Evolutionary conservation across 2,329 filamentous ascomycete genomes (phyloP).

Genomic region (Orbilia blumenaviensis): DNA sequence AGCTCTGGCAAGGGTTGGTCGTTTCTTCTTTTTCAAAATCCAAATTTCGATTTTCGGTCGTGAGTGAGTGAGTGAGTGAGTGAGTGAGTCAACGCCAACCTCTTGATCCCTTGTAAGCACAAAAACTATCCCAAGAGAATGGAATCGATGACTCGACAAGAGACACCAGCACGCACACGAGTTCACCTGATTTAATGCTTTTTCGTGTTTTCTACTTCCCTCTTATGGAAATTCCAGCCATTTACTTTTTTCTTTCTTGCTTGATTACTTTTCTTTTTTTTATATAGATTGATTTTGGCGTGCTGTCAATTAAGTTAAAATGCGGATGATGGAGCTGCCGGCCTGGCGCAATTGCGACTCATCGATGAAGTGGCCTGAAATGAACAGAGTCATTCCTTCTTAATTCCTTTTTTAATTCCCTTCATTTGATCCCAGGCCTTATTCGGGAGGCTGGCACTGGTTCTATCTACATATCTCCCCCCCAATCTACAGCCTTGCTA

Average conservation of each 20-base stretch:
- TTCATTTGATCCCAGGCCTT: neutral
- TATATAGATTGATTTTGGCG: too few species aligned
- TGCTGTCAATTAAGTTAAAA: too few species aligned
- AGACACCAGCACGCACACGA: slow-evolving; percentile 20
- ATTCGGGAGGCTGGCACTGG: neutral
- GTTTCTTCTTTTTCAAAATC: neutral
- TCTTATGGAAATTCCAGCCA: too few species aligned
- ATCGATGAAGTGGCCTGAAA: slow-evolving; percentile 49
- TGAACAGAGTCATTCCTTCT: slow-evolving; percentile 19
- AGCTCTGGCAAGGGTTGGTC: too few species aligned
- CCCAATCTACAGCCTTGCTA: neutral
- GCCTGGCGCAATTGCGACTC: slow-evolving; percentile 42
- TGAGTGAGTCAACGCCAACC: slow-evolving; percentile 11
- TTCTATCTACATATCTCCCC: neutral
- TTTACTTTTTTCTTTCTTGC: neutral
- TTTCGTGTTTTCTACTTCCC: neutral
- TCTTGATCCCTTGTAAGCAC: too few species aligned
- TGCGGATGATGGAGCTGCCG: neutral
- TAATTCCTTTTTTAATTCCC: too few species aligned
- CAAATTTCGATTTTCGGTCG: neutral
- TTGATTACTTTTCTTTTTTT: too few species aligned
- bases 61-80: too few species aligned
- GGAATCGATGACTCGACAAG: slow-evolving; percentile 38
- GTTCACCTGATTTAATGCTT: slow-evolving; percentile 34
- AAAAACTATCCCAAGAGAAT: too few species aligned